phyloP scores from a whole-genome alignment of 495 filamentous ascomycete genomes.

The Penicillium manginii region DNA sequence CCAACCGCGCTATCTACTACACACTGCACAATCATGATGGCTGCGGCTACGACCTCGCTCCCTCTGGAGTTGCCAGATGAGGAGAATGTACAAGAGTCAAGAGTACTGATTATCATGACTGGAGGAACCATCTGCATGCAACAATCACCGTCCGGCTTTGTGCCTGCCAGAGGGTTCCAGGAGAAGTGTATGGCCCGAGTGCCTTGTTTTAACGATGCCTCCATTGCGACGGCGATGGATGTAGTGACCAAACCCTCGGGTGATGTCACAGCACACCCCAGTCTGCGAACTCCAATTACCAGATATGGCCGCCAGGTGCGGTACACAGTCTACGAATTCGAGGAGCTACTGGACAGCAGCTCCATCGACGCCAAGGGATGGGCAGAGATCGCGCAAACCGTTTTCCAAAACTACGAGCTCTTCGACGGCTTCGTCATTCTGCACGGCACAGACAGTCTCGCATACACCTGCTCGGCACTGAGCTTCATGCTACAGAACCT shows the following conservation, averaged over 20 bases:
- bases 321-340: slow-evolving; percentile 86
- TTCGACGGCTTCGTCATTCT: slow-evolving; percentile 95
- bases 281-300: slow-evolving; percentile 78
- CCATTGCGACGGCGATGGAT: slow-evolving; percentile 56
- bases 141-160: slow-evolving; percentile 63
- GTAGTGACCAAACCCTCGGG: slow-evolving; percentile 54
- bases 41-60: slow-evolving; percentile 20
- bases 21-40: slow-evolving; percentile 27
- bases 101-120: slow-evolving; percentile 89
- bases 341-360: slow-evolving; percentile 84
- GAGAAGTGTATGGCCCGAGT: slow-evolving; percentile 79
- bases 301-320: slow-evolving; percentile 81
- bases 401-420: slow-evolving; percentile 78
- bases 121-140: slow-evolving; percentile 98
- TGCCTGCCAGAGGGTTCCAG: slow-evolving; percentile 81
- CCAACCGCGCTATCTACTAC: too few relatives aligned
- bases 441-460: slow-evolving; percentile 94
- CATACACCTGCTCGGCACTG: slow-evolving; percentile 89
- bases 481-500: slow-evolving; percentile 95
- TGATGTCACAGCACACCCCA: slow-evolving; percentile 51
- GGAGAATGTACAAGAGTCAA: slow-evolving; percentile 60
- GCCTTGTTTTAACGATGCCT: slow-evolving; percentile 88
- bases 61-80: slow-evolving; percentile 32
- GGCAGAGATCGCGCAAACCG: slow-evolving; percentile 77
- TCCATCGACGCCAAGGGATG: slow-evolving; percentile 91